Evolutionary conservation across 306 rosid genomes (phyloP).

Genomic region (Pyrus bretschneideri): DNA sequence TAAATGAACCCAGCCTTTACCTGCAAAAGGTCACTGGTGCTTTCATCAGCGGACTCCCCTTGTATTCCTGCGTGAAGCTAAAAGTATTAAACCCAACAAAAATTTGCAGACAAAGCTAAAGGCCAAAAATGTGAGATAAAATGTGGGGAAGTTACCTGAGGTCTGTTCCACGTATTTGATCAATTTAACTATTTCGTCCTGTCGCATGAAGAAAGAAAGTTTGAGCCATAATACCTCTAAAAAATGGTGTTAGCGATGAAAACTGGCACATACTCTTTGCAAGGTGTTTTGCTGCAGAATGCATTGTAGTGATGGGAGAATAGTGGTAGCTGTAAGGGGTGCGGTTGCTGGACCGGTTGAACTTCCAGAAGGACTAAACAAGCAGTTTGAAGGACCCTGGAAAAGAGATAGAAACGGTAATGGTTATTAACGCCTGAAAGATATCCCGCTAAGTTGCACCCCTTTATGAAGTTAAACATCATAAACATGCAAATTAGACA

Average conservation of each 20-base stretch:
- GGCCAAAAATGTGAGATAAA: constrained; percentile 1
- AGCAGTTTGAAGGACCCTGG: constrained; percentile 62
- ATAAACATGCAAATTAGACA: background rate
- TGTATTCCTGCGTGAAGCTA: constrained; percentile 50
- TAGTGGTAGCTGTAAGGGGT: constrained; percentile 33
- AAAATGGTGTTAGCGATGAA: background rate
- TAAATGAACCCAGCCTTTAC: constrained; percentile 23
- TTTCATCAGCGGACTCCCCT: constrained; percentile 50
- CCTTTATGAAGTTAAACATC: constrained; percentile 22
- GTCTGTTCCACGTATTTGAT: constrained; percentile 75
- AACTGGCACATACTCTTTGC: constrained; percentile 60
- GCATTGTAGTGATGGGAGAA: constrained; percentile 65
- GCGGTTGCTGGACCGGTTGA: constrained; percentile 45
- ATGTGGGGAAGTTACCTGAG: constrained; percentile 49
- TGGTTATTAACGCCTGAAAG: constrained; percentile 50
- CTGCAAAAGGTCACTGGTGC: constrained; percentile 55
- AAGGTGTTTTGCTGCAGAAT: constrained; percentile 72
- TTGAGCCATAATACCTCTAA: constrained; percentile 12
- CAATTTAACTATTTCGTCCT: constrained; percentile 84
- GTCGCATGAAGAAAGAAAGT: constrained; percentile 19
- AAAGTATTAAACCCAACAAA: constrained; percentile 28
- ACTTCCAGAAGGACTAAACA: constrained; percentile 44
- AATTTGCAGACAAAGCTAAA: background rate
- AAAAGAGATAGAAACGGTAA: constrained; percentile 36
- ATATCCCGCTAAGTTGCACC: constrained; percentile 43